These are phyloP conservation scores for Vitis hybrid DNA, from an alignment of 177 flowering plant genomes.

Conservation along the genomic window DNA sequence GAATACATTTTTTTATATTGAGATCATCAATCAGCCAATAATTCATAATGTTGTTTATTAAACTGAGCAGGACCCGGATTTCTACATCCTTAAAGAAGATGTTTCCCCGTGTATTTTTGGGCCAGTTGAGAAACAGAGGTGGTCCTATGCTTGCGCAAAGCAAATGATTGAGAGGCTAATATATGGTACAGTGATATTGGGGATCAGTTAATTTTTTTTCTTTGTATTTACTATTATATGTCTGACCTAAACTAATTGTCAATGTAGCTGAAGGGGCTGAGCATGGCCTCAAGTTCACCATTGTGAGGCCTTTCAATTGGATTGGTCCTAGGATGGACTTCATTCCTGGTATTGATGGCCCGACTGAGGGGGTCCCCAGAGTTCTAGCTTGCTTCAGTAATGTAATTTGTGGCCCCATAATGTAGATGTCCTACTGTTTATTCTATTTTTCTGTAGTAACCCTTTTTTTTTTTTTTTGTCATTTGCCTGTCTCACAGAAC, in stretches of 20 bases:
- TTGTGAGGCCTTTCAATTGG: conserved; percentile 98
- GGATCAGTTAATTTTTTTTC: conserved; percentile 3
- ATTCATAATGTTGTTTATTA: too few relatives aligned
- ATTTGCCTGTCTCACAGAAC: conserved; percentile 39
- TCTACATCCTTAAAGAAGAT: conserved; percentile 82
- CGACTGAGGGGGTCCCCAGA: conserved; percentile 97
- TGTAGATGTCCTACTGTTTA: conserved; percentile 16
- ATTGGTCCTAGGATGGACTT: conserved; percentile 99
- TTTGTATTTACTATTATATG: neutral
- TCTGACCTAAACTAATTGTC: neutral
- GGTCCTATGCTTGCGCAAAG: conserved; percentile 99
- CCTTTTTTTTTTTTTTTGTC: neutral
- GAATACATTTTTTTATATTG: too few relatives aligned
- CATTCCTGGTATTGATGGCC: conserved; percentile 99
- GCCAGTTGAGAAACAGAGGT: conserved; percentile 92
- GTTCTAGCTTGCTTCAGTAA: conserved; percentile 98
- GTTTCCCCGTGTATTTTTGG: conserved; percentile 97
- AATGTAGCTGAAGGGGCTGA: conserved; percentile 93
- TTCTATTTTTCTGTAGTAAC: neutral
- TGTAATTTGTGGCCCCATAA: conserved; percentile 28
- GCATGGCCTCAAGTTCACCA: conserved; percentile 93
- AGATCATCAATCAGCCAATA: too few relatives aligned
- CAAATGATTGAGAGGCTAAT: conserved; percentile 96
- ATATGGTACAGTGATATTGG: conserved; percentile 48
- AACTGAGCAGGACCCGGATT: conserved; percentile 70